Base-by-base conservation (phyloP, 2,329 filamentous ascomycete genomes). In the Colletotrichum truncatum region DNA sequence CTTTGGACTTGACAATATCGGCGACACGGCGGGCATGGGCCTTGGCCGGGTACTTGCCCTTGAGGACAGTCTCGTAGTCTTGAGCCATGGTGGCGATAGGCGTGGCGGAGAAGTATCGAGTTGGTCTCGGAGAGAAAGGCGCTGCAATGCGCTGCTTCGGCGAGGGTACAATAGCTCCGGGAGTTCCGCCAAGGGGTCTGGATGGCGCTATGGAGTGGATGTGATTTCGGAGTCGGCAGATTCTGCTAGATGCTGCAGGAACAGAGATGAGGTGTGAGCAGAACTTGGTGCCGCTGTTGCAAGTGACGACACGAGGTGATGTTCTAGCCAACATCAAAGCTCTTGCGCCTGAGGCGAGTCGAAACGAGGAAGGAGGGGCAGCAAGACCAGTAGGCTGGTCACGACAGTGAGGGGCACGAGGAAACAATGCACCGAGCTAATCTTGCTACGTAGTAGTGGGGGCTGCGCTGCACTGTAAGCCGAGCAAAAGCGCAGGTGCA, bases 11-110 rank as follows among this genome's bases (percentile, higher is more conserved):
- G 68, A 98, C 90, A 76, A 90, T 91, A 65, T 93, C 88, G 63
- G 90, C 92, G n/a, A 98, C 94, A 67, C 91, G 90, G 71, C 87
- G 87, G 65, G 92, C 93, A 78, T 99, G 96, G 26, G 87, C 84
- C 82, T 98, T 98, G 72, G 92, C 95, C 23, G 96, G 96, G 77
- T 91, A 91, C 74, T 90, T 91, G 69, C 84, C 86, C 80, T 82
- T 80, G 66, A 91, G 80, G 68, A 90, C 78, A 28, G 79, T 75
- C 49, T 87, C 82, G 70, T 82, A 85, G 69, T 83, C 77, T 54
- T 64, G 61, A 7, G 58, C 16, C 57, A 63, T 66, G 45, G n/a
- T 39, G 14, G 30, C 8, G 55, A 34, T n/a, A 28, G 45, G 8
- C 12, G 53, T 23, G 25, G 49, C 38, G 36, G 57, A 63, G 58